These are phyloP conservation scores for Arthrobotrys entomopaga DNA, from an alignment of 2,329 filamentous ascomycete species.

Conservation along the genomic window DNA sequence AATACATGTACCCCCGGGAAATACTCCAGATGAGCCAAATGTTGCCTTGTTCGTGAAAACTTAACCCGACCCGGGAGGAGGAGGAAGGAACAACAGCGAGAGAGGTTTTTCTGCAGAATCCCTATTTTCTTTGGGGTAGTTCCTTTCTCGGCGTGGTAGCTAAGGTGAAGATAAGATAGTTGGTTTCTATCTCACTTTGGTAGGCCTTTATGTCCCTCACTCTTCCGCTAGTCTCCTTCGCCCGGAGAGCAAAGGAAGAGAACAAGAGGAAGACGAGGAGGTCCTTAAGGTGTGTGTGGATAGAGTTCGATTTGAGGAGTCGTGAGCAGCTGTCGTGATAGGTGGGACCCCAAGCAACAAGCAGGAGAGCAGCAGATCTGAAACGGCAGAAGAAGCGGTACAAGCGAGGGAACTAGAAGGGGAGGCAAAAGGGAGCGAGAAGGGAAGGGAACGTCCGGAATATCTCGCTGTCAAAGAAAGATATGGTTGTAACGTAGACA, in stretches of 20 bases:
- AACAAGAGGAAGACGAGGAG: background rate
- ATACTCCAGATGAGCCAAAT: constrained; percentile 52
- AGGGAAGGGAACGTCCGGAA: constrained; percentile 51
- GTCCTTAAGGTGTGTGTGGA: constrained; percentile 27
- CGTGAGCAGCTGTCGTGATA: constrained; percentile 49
- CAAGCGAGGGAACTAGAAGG: constrained; percentile 52
- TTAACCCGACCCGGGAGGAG: constrained; percentile 44
- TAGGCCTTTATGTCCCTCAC: background rate
- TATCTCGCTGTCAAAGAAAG: constrained; percentile 52
- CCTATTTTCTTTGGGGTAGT: background rate
- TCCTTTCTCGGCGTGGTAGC: no score
- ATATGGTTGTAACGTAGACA: constrained; percentile 37
- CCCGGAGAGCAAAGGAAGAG: constrained; percentile 18
- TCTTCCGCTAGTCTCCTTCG: constrained; percentile 25
- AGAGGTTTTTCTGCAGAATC: constrained; percentile 4
- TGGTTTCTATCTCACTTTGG: constrained; percentile 7
- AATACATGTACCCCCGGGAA: constrained; percentile 31
- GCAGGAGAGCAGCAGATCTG: constrained; percentile 51
- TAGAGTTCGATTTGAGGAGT: constrained; percentile 46
- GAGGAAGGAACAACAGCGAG: constrained; percentile 8
- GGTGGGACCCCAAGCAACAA: constrained; percentile 40
- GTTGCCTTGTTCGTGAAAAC: constrained; percentile 54
- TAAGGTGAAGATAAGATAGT: background rate
- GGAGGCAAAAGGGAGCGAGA: constrained; percentile 55
- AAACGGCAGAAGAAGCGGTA: constrained; percentile 41